Evolutionary conservation across 768 basidiomycete genomes (phyloP).

Genomic region (Dacryopinax primogenitus): DNA sequence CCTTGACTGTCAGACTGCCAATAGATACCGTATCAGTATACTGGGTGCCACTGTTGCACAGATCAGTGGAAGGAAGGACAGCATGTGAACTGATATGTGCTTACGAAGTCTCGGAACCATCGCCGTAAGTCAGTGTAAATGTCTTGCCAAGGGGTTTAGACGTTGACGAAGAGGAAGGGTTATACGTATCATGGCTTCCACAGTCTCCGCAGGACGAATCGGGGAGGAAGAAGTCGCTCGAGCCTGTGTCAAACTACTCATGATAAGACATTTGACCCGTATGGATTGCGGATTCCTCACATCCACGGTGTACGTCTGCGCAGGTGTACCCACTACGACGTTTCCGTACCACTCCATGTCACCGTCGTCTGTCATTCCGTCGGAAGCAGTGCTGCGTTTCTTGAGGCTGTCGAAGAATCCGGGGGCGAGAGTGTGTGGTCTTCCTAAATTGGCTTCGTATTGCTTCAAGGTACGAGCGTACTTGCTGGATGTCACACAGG

Average conservation of each 20-base stretch:
- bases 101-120: conserved; percentile 35
- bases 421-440: not conserved
- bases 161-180: conserved; percentile 27
- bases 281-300: conserved; percentile 24
- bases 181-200: conserved; percentile 27
- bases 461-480: not conserved
- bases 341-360: conserved; percentile 29
- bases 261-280: conserved; percentile 36
- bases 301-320: conserved; percentile 29
- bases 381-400: too few species aligned
- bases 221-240: not conserved
- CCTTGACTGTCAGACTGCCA: conserved; percentile 20
- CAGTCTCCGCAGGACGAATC: conserved; percentile 27
- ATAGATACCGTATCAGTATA: conserved; percentile 34
- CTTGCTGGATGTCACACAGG: not conserved
- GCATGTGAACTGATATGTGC: too few species aligned
- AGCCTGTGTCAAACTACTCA: conserved; percentile 8
- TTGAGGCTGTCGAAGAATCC: not conserved
- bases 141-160: conserved; percentile 21
- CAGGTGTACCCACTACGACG: conserved; percentile 31
- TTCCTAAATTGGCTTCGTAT: not conserved
- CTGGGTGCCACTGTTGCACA: too few species aligned
- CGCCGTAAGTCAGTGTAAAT: conserved; percentile 38
- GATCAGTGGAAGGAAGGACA: too few species aligned
- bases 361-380: conserved; percentile 20